These are phyloP conservation scores for Euclidium syriacum DNA, from an alignment of 345 rosid species.

Conservation along the genomic window DNA sequence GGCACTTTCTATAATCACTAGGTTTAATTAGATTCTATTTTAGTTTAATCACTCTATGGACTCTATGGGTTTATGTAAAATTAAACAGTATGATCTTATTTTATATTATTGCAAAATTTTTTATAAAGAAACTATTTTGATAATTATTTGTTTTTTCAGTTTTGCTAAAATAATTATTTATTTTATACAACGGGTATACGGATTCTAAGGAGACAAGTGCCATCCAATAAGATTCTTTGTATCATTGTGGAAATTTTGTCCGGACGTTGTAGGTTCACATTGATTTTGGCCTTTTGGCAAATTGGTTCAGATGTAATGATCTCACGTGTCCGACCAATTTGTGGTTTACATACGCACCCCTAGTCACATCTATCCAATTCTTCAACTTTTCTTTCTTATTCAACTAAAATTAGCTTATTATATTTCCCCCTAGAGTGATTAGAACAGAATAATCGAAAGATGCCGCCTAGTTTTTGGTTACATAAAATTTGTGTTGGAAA, in stretches of 20 bases:
- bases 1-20: no score
- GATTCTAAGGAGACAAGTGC: slow-evolving; percentile 23
- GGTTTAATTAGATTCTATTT: no score
- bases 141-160: not conserved
- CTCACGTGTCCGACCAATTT: slow-evolving; percentile 13
- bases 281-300: not conserved
- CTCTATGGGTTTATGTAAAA: no score
- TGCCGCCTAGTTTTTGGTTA: slow-evolving; percentile 5
- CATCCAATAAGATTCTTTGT: slow-evolving; percentile 13
- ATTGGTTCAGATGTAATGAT: slow-evolving; percentile 2
- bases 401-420: not conserved
- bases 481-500: not conserved
- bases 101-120: no score
- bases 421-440: not conserved
- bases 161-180: no score
- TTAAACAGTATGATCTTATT: no score
- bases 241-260: slow-evolving; percentile 14
- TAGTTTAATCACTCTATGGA: no score
- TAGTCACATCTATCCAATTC: slow-evolving; percentile 27
- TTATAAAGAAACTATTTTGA: no score
- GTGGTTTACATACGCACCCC: slow-evolving; percentile 15
- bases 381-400: slow-evolving; percentile 10
- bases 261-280: slow-evolving; percentile 19
- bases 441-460: slow-evolving; percentile 19
- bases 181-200: no score